Percentiles rank a stretch among this genome's conserved stretches.
phyloP scores from a whole-genome alignment of 306 rosid species.

The Cotoneaster glaucophyllus region DNA sequence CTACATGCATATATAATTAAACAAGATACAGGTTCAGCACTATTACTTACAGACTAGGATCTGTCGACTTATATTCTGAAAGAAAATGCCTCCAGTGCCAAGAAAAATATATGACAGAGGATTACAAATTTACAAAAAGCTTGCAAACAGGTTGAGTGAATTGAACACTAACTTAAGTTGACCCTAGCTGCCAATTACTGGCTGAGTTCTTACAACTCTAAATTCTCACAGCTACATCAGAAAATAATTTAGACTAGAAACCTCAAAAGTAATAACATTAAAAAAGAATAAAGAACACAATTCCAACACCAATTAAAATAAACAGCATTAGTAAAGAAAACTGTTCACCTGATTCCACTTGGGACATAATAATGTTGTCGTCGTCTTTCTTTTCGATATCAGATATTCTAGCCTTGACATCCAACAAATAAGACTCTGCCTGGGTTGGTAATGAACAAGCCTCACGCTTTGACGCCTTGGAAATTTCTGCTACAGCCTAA shows the following conservation, averaged over 20 bases:
- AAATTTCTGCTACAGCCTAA: constrained; percentile 82
- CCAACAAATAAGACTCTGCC: constrained; percentile 52
- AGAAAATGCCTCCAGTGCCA: neutral
- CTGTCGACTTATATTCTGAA: neutral
- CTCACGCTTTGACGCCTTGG: constrained; percentile 71
- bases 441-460: constrained; percentile 52
- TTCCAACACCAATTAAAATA: neutral
- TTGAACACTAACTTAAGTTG: neutral
- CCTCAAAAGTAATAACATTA: neutral
- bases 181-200: neutral
- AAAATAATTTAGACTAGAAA: neutral
- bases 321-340: neutral
- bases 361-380: constrained; percentile 6
- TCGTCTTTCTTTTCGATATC: constrained; percentile 25
- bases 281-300: neutral
- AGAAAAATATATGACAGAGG: neutral
- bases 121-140: neutral
- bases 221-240: neutral
- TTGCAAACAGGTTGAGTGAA: neutral
- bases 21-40: neutral
- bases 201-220: neutral
- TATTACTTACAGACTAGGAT: neutral
- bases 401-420: constrained; percentile 49
- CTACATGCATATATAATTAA: constrained; percentile 36
- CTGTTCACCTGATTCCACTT: constrained; percentile 29